Evolutionary conservation across 1,139 yeast genomes (phyloP).

Genomic region (Wickerhamiella pararugosa): DNA sequence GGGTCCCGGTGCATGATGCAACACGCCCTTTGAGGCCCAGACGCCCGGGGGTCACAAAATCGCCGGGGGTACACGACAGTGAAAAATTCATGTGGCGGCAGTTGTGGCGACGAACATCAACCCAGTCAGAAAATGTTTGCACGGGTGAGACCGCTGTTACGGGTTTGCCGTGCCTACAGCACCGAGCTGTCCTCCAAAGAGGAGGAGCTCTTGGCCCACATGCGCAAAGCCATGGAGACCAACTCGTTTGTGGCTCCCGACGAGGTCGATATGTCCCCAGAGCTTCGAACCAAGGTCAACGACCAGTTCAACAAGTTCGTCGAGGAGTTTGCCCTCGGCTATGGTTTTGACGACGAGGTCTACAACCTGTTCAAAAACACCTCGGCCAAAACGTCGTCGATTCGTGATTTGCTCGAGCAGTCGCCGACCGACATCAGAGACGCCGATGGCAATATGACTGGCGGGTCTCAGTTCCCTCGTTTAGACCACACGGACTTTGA

Average conservation of each 20-base stretch:
- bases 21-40: too few species aligned
- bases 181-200: conserved; percentile 1
- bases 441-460: conserved; percentile 17
- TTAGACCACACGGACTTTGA: conserved; percentile 24
- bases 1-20: too few species aligned
- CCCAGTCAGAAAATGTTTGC: neutral
- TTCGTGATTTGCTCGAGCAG: conserved; percentile 4
- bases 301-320: conserved; percentile 20
- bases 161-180: neutral
- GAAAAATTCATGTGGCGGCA: neutral
- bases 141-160: neutral
- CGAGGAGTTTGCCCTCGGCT: conserved; percentile 21
- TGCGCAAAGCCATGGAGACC: conserved; percentile 4
- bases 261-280: conserved; percentile 12
- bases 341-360: conserved; percentile 15
- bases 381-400: conserved; percentile 8
- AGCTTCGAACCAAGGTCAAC: conserved; percentile 19
- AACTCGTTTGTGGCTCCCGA: conserved; percentile 5
- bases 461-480: conserved; percentile 24
- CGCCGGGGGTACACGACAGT: too few species aligned
- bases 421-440: conserved; percentile 4
- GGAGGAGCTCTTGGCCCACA: conserved; percentile 2
- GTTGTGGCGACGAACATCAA: neutral
- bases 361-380: conserved; percentile 14
- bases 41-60: too few species aligned